phyloP scores from a whole-genome alignment of 371 early-diverging fungal species.

The Syncephalis plumigaleata region DNA sequence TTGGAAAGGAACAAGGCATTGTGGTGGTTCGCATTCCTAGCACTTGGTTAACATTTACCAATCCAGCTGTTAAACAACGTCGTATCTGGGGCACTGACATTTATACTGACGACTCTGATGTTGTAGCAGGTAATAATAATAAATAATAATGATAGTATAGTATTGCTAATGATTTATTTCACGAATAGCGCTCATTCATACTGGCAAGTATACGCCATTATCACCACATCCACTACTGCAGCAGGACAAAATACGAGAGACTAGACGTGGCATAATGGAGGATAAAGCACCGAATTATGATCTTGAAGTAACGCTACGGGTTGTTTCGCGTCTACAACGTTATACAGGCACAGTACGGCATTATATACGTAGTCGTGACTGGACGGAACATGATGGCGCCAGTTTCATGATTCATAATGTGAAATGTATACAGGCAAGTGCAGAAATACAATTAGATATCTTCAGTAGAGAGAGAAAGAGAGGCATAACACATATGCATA shows the following conservation, averaged over 20 bases:
- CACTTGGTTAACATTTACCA: slow-evolving; percentile 29
- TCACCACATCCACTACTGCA: slow-evolving; percentile 2
- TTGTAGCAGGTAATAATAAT: slow-evolving; percentile 60
- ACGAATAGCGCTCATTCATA: slow-evolving; percentile 35
- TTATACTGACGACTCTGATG: slow-evolving; percentile 76
- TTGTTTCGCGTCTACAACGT: slow-evolving; percentile 44
- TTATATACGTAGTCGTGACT: slow-evolving; percentile 42
- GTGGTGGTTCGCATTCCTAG: slow-evolving; percentile 34
- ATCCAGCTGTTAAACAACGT: slow-evolving; percentile 27
- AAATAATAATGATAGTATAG: no score
- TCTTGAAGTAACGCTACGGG: slow-evolving; percentile 47
- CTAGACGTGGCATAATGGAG: slow-evolving; percentile 12
- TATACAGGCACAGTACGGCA: slow-evolving; percentile 48
- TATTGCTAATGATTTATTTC: no score
- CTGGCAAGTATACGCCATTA: slow-evolving; percentile 23
- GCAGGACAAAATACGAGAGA: slow-evolving; percentile 7
- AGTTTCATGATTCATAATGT: slow-evolving; percentile 51
- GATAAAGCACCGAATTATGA: slow-evolving; percentile 26
- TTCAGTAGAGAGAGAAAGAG: no score
- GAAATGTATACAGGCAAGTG: slow-evolving; percentile 12
- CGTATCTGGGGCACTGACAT: slow-evolving; percentile 77
- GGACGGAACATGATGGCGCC: slow-evolving; percentile 64
- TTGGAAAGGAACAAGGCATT: slow-evolving; percentile 26
- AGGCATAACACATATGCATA: no score
- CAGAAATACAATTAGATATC: background rate